Conservation (phyloP, 495 filamentous ascomycete species). For the Penicillium canescens region DNA sequence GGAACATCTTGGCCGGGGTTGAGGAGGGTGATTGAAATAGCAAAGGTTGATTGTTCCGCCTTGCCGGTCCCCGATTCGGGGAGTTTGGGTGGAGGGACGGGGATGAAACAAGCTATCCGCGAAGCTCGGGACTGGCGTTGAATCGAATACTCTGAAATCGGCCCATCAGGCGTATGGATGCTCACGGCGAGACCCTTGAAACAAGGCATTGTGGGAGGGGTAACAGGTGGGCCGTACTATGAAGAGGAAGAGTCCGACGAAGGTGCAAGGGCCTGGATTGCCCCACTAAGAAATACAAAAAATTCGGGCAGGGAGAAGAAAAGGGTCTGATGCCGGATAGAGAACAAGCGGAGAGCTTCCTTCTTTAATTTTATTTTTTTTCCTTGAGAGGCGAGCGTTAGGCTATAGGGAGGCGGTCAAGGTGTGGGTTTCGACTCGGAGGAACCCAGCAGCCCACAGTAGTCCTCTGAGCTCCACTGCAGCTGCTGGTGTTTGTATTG, state of each 20-base stretch:
- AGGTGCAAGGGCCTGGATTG: constrained; percentile 1
- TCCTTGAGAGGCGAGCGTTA: constrained; percentile 9
- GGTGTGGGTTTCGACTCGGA: constrained; percentile 19
- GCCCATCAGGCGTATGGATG: constrained; percentile 88
- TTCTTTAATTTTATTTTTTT: constrained; percentile 16
- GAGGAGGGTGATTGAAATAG: constrained; percentile 92
- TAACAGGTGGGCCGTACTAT: constrained; percentile 3
- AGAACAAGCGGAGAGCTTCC: constrained; percentile 7
- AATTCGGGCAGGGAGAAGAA: background rate
- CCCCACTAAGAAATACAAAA: constrained; percentile 4
- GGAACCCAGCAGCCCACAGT: constrained; percentile 26
- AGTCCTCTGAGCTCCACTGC: constrained; percentile 25
- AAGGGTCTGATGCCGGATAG: constrained; percentile 6
- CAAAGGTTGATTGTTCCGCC: constrained; percentile 90
- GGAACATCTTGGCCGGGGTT: constrained; percentile 86
- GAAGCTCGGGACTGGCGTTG: constrained; percentile 89
- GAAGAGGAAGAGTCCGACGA: constrained; percentile 10
- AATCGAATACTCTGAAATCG: constrained; percentile 88
- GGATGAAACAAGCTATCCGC: constrained; percentile 95
- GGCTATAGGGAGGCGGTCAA: constrained; percentile 32
- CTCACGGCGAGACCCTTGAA: constrained; percentile 97
- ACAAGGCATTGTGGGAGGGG: constrained; percentile 73
- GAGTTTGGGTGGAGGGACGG: constrained; percentile 84
- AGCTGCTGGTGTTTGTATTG: constrained; percentile 22
- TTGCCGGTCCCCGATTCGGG: constrained; percentile 63